These are phyloP conservation scores for Colletotrichum godetiae DNA, from an alignment of 2,329 filamentous ascomycete genomes.

Conservation along the genomic window DNA sequence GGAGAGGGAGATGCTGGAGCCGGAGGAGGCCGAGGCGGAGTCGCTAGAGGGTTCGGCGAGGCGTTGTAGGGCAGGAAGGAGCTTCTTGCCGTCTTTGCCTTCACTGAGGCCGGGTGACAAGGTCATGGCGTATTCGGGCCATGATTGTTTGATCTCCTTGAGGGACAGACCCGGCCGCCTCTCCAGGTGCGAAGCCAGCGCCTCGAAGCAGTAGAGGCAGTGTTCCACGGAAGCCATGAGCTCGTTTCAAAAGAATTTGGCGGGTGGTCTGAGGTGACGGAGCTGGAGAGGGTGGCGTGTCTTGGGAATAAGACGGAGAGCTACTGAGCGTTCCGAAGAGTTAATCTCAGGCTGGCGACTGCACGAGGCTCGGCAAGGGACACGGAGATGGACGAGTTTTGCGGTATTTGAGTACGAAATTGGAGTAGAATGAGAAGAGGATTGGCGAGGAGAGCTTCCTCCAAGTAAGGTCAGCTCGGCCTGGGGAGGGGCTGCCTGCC, in stretches of 20 bases:
- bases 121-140: slow-evolving; percentile 52
- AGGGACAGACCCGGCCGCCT: slow-evolving; percentile 75
- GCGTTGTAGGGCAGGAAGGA: slow-evolving; percentile 55
- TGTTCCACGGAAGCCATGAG: slow-evolving; percentile 86
- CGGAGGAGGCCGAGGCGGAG: slow-evolving; percentile 47
- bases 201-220: slow-evolving; percentile 94
- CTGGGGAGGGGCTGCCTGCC: not conserved
- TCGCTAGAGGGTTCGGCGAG: slow-evolving; percentile 46
- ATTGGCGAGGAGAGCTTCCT: not conserved
- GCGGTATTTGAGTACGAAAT: not conserved
- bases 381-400: not conserved
- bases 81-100: slow-evolving; percentile 46
- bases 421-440: not conserved
- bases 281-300: slow-evolving; percentile 1
- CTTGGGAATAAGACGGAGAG: slow-evolving; percentile 12
- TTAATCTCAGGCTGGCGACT: not conserved
- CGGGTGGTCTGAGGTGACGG: not conserved
- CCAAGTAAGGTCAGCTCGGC: not conserved
- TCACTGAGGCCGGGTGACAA: slow-evolving; percentile 33
- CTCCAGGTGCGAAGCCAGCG: slow-evolving; percentile 80
- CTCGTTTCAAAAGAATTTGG: slow-evolving; percentile 19
- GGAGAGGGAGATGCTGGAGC: slow-evolving; percentile 50
- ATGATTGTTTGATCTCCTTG: slow-evolving; percentile 76
- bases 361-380: slow-evolving; percentile 11
- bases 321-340: slow-evolving; percentile 18